phyloP scores from a whole-genome alignment of 495 filamentous ascomycete genomes.

The Aspergillus cavernicola region DNA sequence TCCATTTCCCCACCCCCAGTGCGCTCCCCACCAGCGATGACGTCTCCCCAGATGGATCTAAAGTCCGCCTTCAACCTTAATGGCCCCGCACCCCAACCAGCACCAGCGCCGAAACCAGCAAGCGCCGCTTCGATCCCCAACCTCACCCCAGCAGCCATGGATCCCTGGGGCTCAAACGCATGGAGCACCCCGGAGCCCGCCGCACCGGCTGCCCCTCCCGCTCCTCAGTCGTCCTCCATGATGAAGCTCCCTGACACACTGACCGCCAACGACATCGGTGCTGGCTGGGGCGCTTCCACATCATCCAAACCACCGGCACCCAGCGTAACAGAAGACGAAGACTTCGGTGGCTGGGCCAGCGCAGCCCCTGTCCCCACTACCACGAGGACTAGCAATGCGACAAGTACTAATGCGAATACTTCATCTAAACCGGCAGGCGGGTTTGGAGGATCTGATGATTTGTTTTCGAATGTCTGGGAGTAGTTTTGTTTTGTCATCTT shows the following conservation, averaged over 20 bases:
- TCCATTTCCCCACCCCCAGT: slow-evolving; percentile 30
- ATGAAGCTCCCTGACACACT: slow-evolving; percentile 48
- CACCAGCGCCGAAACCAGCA: slow-evolving; percentile 38
- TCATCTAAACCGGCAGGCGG: slow-evolving; percentile 52
- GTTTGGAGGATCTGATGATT: slow-evolving; percentile 70
- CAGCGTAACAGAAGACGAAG: slow-evolving; percentile 77
- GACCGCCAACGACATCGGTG: slow-evolving; percentile 44
- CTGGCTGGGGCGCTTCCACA: slow-evolving; percentile 53
- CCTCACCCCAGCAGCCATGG: slow-evolving; percentile 35
- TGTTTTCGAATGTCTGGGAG: slow-evolving; percentile 94
- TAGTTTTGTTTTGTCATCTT: slow-evolving; percentile 31
- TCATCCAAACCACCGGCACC: slow-evolving; percentile 46
- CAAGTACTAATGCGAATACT: slow-evolving; percentile 23
- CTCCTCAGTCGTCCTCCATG: slow-evolving; percentile 29
- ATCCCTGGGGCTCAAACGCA: slow-evolving; percentile 50
- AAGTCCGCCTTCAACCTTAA: slow-evolving; percentile 80
- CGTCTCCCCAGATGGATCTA: slow-evolving; percentile 39
- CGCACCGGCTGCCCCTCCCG: slow-evolving; percentile 18
- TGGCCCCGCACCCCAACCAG: slow-evolving; percentile 46
- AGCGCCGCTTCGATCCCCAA: slow-evolving; percentile 31
- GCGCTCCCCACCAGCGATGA: slow-evolving; percentile 32
- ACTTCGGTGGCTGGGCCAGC: slow-evolving; percentile 91
- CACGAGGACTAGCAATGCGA: slow-evolving; percentile 15
- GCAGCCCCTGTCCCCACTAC: slow-evolving; percentile 52
- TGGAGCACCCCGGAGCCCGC: slow-evolving; percentile 49